These are phyloP conservation scores for Calocybe cyanea DNA, from an alignment of 768 basidiomycete genomes.

Conservation along the genomic window DNA sequence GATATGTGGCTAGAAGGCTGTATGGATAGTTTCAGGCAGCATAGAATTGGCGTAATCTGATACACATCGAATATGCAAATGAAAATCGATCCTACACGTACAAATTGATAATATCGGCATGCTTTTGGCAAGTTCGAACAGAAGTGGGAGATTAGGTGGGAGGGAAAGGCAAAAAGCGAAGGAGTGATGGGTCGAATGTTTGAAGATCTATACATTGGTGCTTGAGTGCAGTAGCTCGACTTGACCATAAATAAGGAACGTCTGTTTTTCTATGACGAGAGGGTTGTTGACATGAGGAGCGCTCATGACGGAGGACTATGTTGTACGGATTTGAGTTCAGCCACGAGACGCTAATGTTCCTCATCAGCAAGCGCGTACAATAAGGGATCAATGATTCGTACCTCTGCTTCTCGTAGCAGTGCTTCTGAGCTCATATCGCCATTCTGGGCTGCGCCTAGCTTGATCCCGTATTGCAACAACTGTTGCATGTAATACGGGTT, in stretches of 20 bases:
- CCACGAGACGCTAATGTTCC: slow-evolving; percentile 52
- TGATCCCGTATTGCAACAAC: slow-evolving; percentile 67
- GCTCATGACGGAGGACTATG: slow-evolving; percentile 4
- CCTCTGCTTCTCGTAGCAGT: slow-evolving; percentile 54
- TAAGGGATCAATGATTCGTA: slow-evolving; percentile 21
- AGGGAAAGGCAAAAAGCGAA: slow-evolving; percentile 2
- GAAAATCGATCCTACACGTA: slow-evolving; percentile 13
- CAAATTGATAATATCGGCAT: slow-evolving; percentile 7
- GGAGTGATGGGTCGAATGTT: slow-evolving; percentile 8
- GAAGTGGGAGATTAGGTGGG: slow-evolving; percentile 1
- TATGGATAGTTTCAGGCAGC: slow-evolving; percentile 10
- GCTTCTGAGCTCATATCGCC: slow-evolving; percentile 42
- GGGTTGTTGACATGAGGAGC: neutral
- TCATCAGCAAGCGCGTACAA: neutral
- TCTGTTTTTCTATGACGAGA: slow-evolving; percentile 12
- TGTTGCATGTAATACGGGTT: slow-evolving; percentile 80
- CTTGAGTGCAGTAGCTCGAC: neutral
- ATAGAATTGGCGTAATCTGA: slow-evolving; percentile 7
- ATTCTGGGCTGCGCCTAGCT: slow-evolving; percentile 42
- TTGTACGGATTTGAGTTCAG: slow-evolving; percentile 53
- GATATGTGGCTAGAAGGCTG: neutral
- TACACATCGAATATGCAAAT: slow-evolving; percentile 13
- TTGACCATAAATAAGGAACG: neutral
- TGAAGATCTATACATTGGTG: neutral
- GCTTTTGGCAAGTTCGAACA: slow-evolving; percentile 5